Conservation (phyloP, 345 rosid species). For the Limnanthes douglasii region DNA sequence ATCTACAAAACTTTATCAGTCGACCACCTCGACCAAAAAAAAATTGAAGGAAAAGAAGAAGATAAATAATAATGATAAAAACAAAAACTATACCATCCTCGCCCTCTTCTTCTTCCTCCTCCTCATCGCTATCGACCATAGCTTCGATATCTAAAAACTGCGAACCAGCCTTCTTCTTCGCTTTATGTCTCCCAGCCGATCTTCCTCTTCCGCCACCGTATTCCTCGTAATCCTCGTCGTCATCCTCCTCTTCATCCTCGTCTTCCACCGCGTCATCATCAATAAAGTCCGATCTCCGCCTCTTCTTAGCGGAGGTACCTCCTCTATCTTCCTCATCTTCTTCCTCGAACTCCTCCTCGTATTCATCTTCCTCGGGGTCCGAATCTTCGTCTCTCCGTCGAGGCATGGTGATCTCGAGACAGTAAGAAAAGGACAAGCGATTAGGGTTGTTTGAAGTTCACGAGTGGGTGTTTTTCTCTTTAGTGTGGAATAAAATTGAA, state of each 20-base stretch:
- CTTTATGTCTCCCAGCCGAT: conserved; percentile 23
- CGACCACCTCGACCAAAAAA: neutral
- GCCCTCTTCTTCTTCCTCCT: conserved; percentile 77
- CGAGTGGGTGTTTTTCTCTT: too few relatives aligned
- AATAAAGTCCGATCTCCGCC: conserved; percentile 63
- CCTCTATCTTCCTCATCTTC: conserved; percentile 40
- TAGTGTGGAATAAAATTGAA: too few relatives aligned
- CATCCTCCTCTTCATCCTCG: conserved; percentile 55
- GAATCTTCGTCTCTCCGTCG: conserved; percentile 35
- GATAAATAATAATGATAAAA: too few relatives aligned
- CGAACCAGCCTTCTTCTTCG: conserved; percentile 18
- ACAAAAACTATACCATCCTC: conserved; percentile 92
- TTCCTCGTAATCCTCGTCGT: conserved; percentile 50
- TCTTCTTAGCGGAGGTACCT: conserved; percentile 27
- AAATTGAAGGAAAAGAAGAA: too few relatives aligned
- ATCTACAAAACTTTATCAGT: neutral
- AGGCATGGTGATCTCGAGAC: too few relatives aligned
- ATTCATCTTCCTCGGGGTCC: conserved; percentile 36
- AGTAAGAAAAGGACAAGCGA: too few relatives aligned
- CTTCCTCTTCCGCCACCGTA: conserved; percentile 24
- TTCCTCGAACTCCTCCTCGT: conserved; percentile 20
- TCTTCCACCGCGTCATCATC: conserved; percentile 92
- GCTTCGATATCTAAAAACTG: conserved; percentile 61
- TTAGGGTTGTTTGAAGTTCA: too few relatives aligned
- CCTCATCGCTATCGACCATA: conserved; percentile 68